phyloP scores from a whole-genome alignment of 495 filamentous ascomycete species.

The Corynascus novoguineensis region DNA sequence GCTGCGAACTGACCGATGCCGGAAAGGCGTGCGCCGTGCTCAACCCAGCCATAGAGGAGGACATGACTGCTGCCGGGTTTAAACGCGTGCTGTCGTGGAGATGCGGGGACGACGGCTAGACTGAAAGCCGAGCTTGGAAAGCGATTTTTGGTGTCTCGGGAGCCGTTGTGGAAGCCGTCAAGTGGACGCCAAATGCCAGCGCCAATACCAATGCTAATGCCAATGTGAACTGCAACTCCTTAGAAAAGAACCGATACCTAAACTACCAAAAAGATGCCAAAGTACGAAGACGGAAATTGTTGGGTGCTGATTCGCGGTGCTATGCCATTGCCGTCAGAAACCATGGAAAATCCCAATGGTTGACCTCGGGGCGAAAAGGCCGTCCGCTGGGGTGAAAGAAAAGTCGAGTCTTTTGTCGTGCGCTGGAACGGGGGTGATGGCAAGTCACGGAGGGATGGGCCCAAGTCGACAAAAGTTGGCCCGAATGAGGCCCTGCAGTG shows the following conservation, averaged over 20 bases:
- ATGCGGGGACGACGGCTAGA: conserved; percentile 1
- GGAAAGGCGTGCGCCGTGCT: conserved; percentile 6
- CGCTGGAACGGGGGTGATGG: not conserved
- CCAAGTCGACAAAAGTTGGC: not conserved
- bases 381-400: not conserved
- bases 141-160: conserved; percentile 14
- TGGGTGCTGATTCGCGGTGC: conserved; percentile 9
- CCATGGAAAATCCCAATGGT: conserved; percentile 5
- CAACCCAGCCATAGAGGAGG: conserved; percentile 16
- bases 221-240: conserved; percentile 18
- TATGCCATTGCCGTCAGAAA: conserved; percentile 20
- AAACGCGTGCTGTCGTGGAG: not conserved
- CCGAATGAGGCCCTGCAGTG: not conserved
- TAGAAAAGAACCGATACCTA: not conserved
- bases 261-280: not conserved
- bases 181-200: conserved; percentile 11
- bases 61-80: conserved; percentile 12
- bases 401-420: not conserved
- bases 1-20: not conserved
- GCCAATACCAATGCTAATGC: conserved; percentile 10
- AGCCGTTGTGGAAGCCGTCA: not conserved
- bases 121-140: not conserved
- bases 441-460: conserved; percentile 2
- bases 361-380: not conserved
- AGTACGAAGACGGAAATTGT: not conserved